These are phyloP conservation scores for Camelina hispida DNA, from an alignment of 345 rosid genomes.

Conservation along the genomic window DNA sequence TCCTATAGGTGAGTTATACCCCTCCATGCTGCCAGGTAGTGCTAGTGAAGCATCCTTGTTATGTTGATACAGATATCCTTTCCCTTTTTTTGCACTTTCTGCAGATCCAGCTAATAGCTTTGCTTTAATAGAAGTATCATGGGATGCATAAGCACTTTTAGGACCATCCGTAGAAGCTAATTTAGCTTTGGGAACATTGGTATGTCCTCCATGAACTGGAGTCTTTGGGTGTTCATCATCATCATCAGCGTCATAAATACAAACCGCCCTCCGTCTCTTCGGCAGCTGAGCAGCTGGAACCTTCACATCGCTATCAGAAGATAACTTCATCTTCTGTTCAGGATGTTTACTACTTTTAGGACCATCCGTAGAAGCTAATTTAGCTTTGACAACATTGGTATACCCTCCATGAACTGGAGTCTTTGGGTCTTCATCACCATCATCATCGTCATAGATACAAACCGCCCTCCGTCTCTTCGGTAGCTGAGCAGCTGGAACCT, in stretches of 20 bases:
- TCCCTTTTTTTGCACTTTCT: conserved; percentile 43
- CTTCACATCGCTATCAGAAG: conserved; percentile 36
- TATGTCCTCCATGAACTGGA: conserved; percentile 74
- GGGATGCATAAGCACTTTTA: conserved; percentile 45
- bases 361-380: conserved; percentile 44
- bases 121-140: conserved; percentile 39
- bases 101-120: conserved; percentile 35
- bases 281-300: conserved; percentile 50
- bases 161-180: conserved; percentile 42
- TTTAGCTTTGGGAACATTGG: conserved; percentile 46
- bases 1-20: conserved; percentile 41
- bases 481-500: conserved; percentile 48
- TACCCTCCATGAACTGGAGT: conserved; percentile 83
- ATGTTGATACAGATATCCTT: conserved; percentile 42
- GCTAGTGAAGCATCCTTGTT: conserved; percentile 46
- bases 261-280: conserved; percentile 76
- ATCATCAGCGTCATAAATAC: conserved; percentile 68
- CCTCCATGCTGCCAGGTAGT: conserved; percentile 43
- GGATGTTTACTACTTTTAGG: conserved; percentile 31
- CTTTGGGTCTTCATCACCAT: conserved; percentile 69
- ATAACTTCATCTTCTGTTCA: too few relatives aligned
- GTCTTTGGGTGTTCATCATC: conserved; percentile 76
- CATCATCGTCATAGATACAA: conserved; percentile 68
- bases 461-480: conserved; percentile 78
- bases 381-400: conserved; percentile 45